Evolutionary conservation across 192 early-diverging fungal species (phyloP), one percentile per base, ranked within the genome.

Genomic region (Coemansia sp.): DNA sequence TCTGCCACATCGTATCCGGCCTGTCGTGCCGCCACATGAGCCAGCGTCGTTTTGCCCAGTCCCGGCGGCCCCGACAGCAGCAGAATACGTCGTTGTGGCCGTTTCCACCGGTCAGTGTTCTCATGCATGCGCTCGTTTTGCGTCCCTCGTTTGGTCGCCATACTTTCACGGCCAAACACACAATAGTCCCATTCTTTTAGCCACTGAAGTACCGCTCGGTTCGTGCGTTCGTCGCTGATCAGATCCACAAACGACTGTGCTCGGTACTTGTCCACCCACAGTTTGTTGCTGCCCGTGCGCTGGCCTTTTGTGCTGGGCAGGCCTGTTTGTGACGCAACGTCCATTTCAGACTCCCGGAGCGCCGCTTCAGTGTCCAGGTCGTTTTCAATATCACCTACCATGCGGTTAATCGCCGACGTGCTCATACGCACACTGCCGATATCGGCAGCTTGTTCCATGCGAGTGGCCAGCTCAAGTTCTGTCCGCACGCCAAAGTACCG

Each of bases 171-270:
- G 12, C 85, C 86, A 78, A 97, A 99, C 5, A 97, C 95, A 66
- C 97, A 99, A 18, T 84, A 86, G 71, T 99, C 95, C 97, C 97
- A 99, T 50, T 90, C 84, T 67, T 96, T 96, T 14, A 99, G 89
- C 97, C 97, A 99, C 56, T 83, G 80, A 56, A 99, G 70, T 7
- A 95, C 91, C 25, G 90, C 89, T 5, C 94, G 86, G 66, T 96
- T 96, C 2, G 93, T 80, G 70, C 89, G 86, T 82, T 96, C 92
- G 67, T 97, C 93, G 23, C 96, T 92, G 56, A 95, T 80, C 21
- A 98, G 75, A 66, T 98, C 94, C 7, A 91, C 70, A 67, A 91
- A 98, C 38, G 73, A 67, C 25, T 73, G 82, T 3, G 96, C 93
- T 24, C 84, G 77, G 75, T 97, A 97, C 61, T 94, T 96, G 70